These are phyloP conservation scores for Beauveria varroae DNA, from an alignment of 2,329 filamentous ascomycete species.

Conservation along the genomic window DNA sequence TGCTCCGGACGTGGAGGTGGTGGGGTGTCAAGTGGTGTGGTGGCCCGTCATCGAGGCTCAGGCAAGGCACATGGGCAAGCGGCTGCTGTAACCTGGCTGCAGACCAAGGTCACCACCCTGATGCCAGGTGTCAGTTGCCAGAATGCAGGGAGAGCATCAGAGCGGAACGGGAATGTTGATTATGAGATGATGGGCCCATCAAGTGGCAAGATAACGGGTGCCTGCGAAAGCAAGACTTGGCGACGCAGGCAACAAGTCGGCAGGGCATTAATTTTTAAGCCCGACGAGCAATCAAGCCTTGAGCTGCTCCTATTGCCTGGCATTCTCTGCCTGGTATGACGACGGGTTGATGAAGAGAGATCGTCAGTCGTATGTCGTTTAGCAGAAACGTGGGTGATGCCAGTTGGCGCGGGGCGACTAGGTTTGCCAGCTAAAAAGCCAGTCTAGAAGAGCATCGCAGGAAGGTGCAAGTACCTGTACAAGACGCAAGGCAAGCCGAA, in stretches of 20 bases:
- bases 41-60: neutral
- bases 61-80: neutral
- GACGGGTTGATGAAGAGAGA: neutral
- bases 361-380: neutral
- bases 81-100: conserved; percentile 1
- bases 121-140: neutral
- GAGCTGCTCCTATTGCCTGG: neutral
- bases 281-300: neutral
- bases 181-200: neutral
- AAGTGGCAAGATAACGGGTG: neutral
- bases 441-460: neutral
- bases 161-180: neutral
- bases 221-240: neutral
- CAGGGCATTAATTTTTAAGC: neutral
- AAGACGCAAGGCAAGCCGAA: neutral
- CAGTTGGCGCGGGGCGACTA: neutral
- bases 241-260: neutral
- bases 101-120: neutral
- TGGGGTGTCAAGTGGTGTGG: neutral
- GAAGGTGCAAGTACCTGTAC: neutral
- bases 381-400: neutral
- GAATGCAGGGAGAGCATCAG: neutral
- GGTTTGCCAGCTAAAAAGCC: neutral
- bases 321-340: neutral
- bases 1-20: neutral